phyloP scores from a whole-genome alignment of 129 eudicot genomes.

The Sambucus nigra region DNA sequence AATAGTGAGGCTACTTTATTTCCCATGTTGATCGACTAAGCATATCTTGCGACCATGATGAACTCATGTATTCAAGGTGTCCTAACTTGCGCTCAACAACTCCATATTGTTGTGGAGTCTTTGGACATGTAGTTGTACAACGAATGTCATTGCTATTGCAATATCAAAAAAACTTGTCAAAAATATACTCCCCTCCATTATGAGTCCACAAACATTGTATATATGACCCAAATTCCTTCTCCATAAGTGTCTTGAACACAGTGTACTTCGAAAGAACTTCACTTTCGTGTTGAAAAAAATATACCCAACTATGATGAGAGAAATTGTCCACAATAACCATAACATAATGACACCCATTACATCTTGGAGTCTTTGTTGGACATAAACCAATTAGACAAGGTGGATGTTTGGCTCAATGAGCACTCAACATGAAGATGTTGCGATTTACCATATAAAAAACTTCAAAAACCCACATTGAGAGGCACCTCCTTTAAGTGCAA shows the following conservation, averaged over 20 bases:
- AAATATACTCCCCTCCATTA: background rate
- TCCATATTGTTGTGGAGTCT: background rate
- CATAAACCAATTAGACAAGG: constrained; percentile 1
- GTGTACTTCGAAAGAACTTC: background rate
- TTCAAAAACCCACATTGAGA: background rate
- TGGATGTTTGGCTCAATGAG: background rate
- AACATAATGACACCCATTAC: background rate
- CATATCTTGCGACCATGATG: background rate
- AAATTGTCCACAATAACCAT: constrained; percentile 5
- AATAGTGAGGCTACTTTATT: no score
- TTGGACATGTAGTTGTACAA: background rate
- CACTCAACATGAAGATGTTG: background rate
- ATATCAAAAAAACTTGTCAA: background rate
- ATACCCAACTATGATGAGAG: background rate
- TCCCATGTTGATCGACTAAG: no score
- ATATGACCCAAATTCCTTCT: background rate
- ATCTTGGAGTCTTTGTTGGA: background rate
- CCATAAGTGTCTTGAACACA: background rate
- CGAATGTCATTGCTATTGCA: background rate
- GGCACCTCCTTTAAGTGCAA: background rate
- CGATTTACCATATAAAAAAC: constrained; percentile 3
- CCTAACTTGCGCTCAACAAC: background rate
- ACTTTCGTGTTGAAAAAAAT: background rate
- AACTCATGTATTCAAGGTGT: background rate
- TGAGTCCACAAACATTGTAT: background rate